Evolutionary conservation across 805 yeast species (phyloP).

Genomic region (Ogataea naganishii): DNA sequence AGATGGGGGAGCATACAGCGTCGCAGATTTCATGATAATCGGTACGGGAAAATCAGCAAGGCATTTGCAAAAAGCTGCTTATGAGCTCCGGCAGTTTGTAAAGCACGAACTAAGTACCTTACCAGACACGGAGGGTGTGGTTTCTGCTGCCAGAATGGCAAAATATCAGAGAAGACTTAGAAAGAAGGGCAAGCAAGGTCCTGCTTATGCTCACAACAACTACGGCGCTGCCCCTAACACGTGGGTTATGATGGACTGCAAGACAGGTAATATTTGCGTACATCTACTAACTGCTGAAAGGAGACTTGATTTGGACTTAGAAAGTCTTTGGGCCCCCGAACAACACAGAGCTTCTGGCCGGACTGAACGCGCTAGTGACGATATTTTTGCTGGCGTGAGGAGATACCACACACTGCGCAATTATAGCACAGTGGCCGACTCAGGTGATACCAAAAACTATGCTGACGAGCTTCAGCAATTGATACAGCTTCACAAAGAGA

Average conservation of each 20-base stretch:
- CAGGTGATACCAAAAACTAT: too few relatives aligned
- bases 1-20: conserved; percentile 23
- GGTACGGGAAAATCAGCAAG: conserved; percentile 70
- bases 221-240: conserved; percentile 55
- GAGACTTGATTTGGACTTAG: conserved; percentile 61
- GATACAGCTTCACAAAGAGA: too few relatives aligned
- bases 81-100: conserved; percentile 44
- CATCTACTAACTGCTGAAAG: conserved; percentile 70
- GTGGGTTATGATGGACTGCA: conserved; percentile 78
- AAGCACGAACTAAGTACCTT: conserved; percentile 40
- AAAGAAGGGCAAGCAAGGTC: conserved; percentile 46
- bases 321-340: conserved; percentile 50
- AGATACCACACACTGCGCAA: conserved; percentile 43
- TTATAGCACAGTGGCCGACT: too few relatives aligned
- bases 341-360: conserved; percentile 13
- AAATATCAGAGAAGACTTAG: conserved; percentile 42
- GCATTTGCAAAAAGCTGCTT: conserved; percentile 67
- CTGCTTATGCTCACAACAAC: conserved; percentile 43
- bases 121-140: conserved; percentile 64
- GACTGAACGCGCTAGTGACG: conserved; percentile 19
- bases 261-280: conserved; percentile 51
- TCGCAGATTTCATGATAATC: conserved; percentile 47
- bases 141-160: conserved; percentile 47
- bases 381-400: conserved; percentile 37
- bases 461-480: too few relatives aligned